Evolutionary conservation across 2,329 filamentous ascomycete species (phyloP), one percentile per base, ranked within the genome.

Genomic region (Fusarium nurragi): DNA sequence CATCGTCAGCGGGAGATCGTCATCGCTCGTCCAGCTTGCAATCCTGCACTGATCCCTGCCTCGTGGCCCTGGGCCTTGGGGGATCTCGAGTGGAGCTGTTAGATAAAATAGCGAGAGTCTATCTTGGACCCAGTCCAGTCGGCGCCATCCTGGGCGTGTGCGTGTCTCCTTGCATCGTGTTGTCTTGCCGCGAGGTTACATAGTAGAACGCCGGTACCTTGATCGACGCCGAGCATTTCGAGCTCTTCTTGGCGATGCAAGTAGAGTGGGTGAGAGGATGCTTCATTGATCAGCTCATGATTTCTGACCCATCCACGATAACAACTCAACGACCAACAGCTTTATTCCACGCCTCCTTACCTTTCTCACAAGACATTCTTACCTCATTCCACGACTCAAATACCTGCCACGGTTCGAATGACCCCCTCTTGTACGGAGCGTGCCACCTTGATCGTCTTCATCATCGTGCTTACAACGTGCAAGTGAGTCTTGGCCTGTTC

Each of bases 1-100:
- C 56, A 56, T 69, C 64, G 61, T 64, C 61, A 67, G 59, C 67
- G 67, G 67, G 67, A 70, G 67, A 70, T 70, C 67, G 67, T 58
- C 67, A 40, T 54, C 54, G 59, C 47, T 59, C 39, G 46, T 14
- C 30, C 28, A 26, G 21, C 37, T 26, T 53, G 34, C 48, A 39
- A 53, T 46, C 54, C 34, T 43, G 28, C 37, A 36, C 54, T 37
- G 48, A 61, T 54, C 58, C 55, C 36, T 59, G 58, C 30, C 30
- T 34, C 16, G 30, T 34, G 30, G 30, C 30, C 30, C 30, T 34
- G 30, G 30, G 30, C 30, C 30, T 34, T 13, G 30, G 30, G n/a
- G 26, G 30, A 34, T 34, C 30, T 34, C 14, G 37, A 32, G 55
- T 61, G 59, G 59, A 61, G 56, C 23, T 41, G 30, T 34, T n/a